Conservation (phyloP, 2,329 filamentous ascomycete species). For the Emmonsia crescens region DNA sequence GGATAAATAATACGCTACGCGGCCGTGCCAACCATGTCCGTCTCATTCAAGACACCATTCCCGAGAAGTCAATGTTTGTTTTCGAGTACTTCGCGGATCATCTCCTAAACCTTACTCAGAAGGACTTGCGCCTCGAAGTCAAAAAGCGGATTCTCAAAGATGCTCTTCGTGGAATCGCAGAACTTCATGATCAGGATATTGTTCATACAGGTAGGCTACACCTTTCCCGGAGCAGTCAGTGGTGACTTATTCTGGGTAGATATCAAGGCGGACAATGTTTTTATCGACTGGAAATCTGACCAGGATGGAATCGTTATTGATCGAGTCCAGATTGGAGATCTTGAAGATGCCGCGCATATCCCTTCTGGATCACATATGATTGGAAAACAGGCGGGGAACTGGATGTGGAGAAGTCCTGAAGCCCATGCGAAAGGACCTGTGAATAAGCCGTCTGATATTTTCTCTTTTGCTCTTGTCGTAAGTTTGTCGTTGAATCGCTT, state of each 20-base stretch:
- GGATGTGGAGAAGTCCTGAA: conserved; percentile 28
- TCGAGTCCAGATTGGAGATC: conserved; percentile 18
- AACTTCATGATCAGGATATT: conserved; percentile 26
- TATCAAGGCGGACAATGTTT: conserved; percentile 27
- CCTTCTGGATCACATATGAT: conserved; percentile 12
- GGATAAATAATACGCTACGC: conserved; percentile 12
- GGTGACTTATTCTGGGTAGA: conserved; percentile 14
- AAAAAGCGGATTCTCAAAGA: conserved; percentile 36
- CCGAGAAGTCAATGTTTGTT: conserved; percentile 37
- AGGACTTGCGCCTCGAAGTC: conserved; percentile 26
- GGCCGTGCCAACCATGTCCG: conserved; percentile 22
- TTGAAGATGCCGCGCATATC: conserved; percentile 17
- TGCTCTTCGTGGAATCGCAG: conserved; percentile 28
- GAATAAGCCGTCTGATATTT: conserved; percentile 25
- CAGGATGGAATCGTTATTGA: conserved; percentile 12
- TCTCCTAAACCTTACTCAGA: conserved; percentile 34
- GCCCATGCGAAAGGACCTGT: conserved; percentile 18
- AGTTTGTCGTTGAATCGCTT: conserved; percentile 4
- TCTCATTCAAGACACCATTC: conserved; percentile 32
- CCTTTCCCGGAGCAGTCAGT: neutral
- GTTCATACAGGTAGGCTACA: conserved; percentile 21
- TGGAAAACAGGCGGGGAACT: conserved; percentile 19
- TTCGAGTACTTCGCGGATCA: conserved; percentile 36
- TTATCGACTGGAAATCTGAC: conserved; percentile 22
- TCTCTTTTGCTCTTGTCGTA: conserved; percentile 28